A percentile compares a stretch with the other conserved stretches of the same genome.
Conservation (phyloP, 331 rosid genomes). For the Spiraea crenata region DNA sequence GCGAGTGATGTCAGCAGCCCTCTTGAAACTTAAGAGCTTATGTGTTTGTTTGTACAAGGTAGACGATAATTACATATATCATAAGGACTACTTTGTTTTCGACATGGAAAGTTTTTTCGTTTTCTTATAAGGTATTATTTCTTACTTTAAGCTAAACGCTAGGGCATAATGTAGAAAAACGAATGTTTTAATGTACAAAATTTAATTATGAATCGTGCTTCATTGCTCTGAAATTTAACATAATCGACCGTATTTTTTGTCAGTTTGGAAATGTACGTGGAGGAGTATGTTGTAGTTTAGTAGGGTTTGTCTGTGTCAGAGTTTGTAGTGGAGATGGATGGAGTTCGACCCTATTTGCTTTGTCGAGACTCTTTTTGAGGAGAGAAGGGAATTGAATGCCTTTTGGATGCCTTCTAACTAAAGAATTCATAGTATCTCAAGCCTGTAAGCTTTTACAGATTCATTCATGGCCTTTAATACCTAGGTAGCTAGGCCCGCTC, state of each 20-base stretch:
- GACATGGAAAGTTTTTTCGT: too few relatives aligned
- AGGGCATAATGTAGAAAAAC: too few relatives aligned
- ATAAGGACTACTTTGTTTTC: too few relatives aligned
- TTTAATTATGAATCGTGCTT: too few relatives aligned
- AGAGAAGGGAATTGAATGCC: slow-evolving; percentile 59
- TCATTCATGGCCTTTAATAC: slow-evolving; percentile 67
- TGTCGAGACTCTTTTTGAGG: slow-evolving; percentile 25
- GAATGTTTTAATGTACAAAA: too few relatives aligned
- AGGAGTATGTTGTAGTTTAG: background rate
- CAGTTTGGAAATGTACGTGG: background rate
- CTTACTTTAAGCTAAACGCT: too few relatives aligned
- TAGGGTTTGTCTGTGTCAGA: slow-evolving; percentile 25
- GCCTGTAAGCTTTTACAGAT: slow-evolving; percentile 66
- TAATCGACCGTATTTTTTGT: too few relatives aligned
- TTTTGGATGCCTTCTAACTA: slow-evolving; percentile 34
- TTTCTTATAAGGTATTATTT: too few relatives aligned
- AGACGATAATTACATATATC: too few relatives aligned
- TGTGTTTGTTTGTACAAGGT: too few relatives aligned
- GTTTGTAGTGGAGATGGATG: slow-evolving; percentile 2
- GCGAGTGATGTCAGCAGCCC: background rate
- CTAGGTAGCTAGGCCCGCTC: slow-evolving; percentile 51
- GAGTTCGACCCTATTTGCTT: slow-evolving; percentile 23
- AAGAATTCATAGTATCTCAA: slow-evolving; percentile 61
- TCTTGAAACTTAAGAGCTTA: background rate
- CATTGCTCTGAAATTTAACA: too few relatives aligned